Evolutionary conservation across 2,329 filamentous ascomycete genomes (phyloP).

Genomic region (Alternaria hordeiaustralica): DNA sequence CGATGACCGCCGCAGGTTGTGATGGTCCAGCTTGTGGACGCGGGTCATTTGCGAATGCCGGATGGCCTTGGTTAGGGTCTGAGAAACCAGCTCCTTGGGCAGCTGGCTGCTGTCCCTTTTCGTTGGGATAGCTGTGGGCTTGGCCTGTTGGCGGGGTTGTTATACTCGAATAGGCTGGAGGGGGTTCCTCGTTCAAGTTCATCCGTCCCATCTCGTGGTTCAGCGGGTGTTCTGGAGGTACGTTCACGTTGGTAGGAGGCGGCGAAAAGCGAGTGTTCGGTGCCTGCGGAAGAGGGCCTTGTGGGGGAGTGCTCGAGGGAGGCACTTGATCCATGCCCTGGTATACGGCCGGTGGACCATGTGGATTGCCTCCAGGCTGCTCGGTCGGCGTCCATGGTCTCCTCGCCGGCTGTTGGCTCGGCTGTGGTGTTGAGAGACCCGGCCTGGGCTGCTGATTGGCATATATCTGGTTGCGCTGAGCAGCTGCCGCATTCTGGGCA

Average conservation of each 20-base stretch:
- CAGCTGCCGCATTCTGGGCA: constrained; percentile 80
- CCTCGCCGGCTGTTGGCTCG: constrained; percentile 51
- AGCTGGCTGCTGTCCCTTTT: constrained; percentile 67
- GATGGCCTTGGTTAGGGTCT: constrained; percentile 68
- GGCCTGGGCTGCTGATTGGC: constrained; percentile 50
- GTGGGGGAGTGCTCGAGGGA: constrained; percentile 50
- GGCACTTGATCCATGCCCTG: constrained; percentile 78
- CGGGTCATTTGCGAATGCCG: constrained; percentile 88
- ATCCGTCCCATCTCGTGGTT: constrained; percentile 87
- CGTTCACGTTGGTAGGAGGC: constrained; percentile 29
- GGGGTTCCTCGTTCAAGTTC: constrained; percentile 81
- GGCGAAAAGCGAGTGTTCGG: constrained; percentile 33
- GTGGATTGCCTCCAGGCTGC: constrained; percentile 80
- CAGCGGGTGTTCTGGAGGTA: constrained; percentile 66
- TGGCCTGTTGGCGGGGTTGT: constrained; percentile 45
- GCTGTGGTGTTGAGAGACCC: constrained; percentile 58
- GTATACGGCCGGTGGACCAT: constrained; percentile 90
- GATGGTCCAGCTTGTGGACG: constrained; percentile 58
- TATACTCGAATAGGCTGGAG: constrained; percentile 92
- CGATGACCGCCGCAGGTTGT: constrained; percentile 42
- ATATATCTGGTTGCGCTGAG: constrained; percentile 83
- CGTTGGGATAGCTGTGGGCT: constrained; percentile 71
- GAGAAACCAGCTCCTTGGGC: constrained; percentile 37
- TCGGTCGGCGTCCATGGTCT: constrained; percentile 97
- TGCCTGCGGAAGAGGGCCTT: constrained; percentile 40